Evolutionary conservation across 257 asterid genomes (phyloP).

Genomic region (Nicotiana obtusifolia): DNA sequence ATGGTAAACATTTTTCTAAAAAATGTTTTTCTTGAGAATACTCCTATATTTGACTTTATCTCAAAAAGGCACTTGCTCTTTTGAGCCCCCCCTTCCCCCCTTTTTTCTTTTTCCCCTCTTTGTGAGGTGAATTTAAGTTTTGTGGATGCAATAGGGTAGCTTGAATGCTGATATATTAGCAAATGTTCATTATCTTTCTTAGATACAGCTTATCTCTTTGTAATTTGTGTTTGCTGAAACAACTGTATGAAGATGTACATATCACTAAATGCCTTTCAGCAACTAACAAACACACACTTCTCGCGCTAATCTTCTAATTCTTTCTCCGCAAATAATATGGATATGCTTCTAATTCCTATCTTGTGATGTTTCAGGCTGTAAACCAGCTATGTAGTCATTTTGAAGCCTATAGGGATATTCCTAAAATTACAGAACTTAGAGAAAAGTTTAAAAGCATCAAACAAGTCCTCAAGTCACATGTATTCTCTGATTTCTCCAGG

Average conservation of each 20-base stretch:
- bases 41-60: neutral
- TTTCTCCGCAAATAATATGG: neutral
- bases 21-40: neutral
- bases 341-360: constrained; percentile 16
- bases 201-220: neutral
- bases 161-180: neutral
- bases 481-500: constrained; percentile 97
- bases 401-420: constrained; percentile 92
- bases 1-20: neutral
- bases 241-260: neutral
- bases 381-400: constrained; percentile 94
- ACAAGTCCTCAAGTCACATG: constrained; percentile 87
- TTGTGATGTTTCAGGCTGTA: constrained; percentile 71
- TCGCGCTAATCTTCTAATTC: neutral
- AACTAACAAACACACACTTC: neutral
- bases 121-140: neutral
- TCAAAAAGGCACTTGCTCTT: neutral
- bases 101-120: neutral
- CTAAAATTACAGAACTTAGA: constrained; percentile 87
- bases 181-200: neutral
- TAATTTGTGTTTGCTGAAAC: neutral
- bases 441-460: constrained; percentile 92
- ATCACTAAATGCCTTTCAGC: neutral
- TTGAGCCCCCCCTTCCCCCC: neutral
- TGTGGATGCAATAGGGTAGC: neutral